Evolutionary conservation across 768 basidiomycete species (phyloP), one percentile per base, ranked within the genome.

Genomic region (Auriscalpium orientale): DNA sequence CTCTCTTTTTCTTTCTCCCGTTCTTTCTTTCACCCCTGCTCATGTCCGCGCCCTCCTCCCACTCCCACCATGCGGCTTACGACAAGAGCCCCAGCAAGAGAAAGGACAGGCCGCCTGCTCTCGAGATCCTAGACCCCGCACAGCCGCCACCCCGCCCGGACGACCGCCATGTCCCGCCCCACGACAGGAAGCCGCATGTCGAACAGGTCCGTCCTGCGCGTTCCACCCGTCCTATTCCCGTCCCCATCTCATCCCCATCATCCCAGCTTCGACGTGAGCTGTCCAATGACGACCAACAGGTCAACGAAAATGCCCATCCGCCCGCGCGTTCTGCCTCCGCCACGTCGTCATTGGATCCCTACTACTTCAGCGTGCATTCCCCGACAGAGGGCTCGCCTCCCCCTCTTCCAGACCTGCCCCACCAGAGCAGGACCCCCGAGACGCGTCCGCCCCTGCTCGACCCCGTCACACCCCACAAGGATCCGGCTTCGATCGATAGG

Each of bases 301-400:
- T 70, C 56, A 80, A 83, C 61, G 74, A 71, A 54, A 81, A 82
- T 51, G 67, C 68, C 46, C 68, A 74, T 56, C 36, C 65, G 21
- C 60, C 72, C 50, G 83, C 85, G 53, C 88, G 89, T 67, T 83
- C 89, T 44, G 74, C 74, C 20, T 91, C 91, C 33, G 78, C 87
- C 51, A 83, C 86, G 47, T 91, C 89, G 35, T 89, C 90, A 46
- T 76, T 93, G 54, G 91, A 92, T 74, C 89, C 90, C 8, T 93
- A 93, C 69, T 93, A 93, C 70, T 92, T 92, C 74, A 84, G 87
- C 49, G 70, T 81, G 22, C 79, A 76, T 62, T 84, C 85, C 38
- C 82, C 86, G 22, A 78, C 81, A n/a, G 82, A 82, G 58, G 87
- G 86, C 9, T 85, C 87, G 10, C 64, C 76, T 3, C 79, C 77